Evolutionary conservation across 1,284 basidiomycete species (phyloP).

Genomic region (Ganoderma lingzhi): DNA sequence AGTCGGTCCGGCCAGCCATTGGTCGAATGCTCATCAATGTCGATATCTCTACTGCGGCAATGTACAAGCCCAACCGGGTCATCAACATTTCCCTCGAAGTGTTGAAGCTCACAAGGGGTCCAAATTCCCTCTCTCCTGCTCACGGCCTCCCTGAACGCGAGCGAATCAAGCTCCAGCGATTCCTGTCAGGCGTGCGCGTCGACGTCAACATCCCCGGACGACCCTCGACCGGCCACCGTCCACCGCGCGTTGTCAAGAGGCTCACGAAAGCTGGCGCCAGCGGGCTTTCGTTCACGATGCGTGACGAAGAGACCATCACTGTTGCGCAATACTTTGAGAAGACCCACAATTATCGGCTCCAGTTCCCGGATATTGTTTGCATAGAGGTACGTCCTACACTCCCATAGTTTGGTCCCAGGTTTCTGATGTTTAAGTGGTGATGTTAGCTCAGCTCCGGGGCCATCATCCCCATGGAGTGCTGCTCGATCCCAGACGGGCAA

Average conservation of each 20-base stretch:
- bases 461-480: conserved; percentile 73
- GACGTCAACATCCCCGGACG: conserved; percentile 47
- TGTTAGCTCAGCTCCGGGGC: conserved; percentile 71
- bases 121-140: conserved; percentile 45
- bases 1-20: conserved; percentile 76
- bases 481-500: conserved; percentile 70
- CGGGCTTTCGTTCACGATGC: conserved; percentile 57
- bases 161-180: conserved; percentile 65
- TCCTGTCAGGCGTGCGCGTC: conserved; percentile 65
- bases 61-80: conserved; percentile 67
- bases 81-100: conserved; percentile 66
- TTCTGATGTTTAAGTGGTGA: not conserved
- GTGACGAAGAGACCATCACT: conserved; percentile 58
- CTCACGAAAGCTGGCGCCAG: conserved; percentile 59
- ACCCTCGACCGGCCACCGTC: conserved; percentile 10
- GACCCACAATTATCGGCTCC: conserved; percentile 57
- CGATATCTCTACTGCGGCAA: conserved; percentile 78
- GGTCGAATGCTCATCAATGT: conserved; percentile 77
- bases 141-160: conserved; percentile 61
- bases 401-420: not conserved
- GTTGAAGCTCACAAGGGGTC: conserved; percentile 40
- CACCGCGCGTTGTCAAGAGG: conserved; percentile 54
- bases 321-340: conserved; percentile 69
- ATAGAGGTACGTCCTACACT: conserved; percentile 56
- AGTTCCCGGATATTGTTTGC: conserved; percentile 66